Evolutionary conservation across 176 grass and related monocot genomes (phyloP).

Genomic region (Ensete glaucum): DNA sequence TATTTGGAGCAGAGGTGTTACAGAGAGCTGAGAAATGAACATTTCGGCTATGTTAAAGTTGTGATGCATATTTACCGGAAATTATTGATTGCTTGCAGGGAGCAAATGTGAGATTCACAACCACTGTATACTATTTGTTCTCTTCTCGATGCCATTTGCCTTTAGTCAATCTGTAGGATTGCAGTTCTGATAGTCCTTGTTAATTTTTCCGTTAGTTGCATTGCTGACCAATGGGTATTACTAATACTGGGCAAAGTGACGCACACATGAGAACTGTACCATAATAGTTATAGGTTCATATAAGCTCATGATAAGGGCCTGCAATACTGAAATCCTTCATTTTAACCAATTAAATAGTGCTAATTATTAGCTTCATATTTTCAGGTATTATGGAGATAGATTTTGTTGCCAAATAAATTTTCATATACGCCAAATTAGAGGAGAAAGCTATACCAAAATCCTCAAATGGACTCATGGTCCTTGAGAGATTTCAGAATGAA

Average conservation of each 20-base stretch:
- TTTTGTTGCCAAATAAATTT: no score
- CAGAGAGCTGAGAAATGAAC: constrained; percentile 80
- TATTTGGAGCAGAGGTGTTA: constrained; percentile 96
- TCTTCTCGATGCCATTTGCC: not conserved
- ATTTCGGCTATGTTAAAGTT: constrained; percentile 70
- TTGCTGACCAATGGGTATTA: not conserved
- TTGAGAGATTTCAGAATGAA: no score
- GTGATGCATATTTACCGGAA: constrained; percentile 90
- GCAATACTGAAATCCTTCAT: not conserved
- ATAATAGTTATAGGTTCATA: no score
- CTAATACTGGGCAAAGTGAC: not conserved
- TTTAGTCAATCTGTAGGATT: not conserved
- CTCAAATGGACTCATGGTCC: no score
- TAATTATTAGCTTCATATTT: not conserved
- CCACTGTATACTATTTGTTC: not conserved
- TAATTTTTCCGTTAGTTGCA: not conserved
- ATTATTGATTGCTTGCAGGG: constrained; percentile 72
- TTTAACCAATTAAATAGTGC: not conserved
- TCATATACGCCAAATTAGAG: no score
- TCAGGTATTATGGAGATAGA: no score
- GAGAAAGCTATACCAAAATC: no score
- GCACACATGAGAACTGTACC: constrained; percentile 5
- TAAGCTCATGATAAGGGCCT: no score
- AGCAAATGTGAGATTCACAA: constrained; percentile 70
- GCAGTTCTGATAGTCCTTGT: not conserved